Percentiles rank a stretch among this genome's conserved stretches.
Evolutionary conservation across 352 stramenopile genomes (phyloP).

Genomic region (Stramenopiles sp.): DNA sequence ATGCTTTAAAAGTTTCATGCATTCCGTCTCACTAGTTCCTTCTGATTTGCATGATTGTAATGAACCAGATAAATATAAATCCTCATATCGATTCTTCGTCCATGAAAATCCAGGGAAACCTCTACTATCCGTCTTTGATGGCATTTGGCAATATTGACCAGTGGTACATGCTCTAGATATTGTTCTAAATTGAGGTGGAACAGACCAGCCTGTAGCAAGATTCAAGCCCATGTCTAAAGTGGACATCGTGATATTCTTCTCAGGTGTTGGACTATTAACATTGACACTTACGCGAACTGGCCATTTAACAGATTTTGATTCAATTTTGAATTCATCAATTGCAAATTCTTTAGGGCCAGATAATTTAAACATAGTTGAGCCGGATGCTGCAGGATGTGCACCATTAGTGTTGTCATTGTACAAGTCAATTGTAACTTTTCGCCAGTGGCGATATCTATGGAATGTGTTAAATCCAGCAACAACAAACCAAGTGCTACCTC

Average conservation of each 20-base stretch:
- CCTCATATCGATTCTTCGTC: not conserved
- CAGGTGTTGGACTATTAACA: not conserved
- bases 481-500: not conserved
- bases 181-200: not conserved
- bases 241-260: not conserved
- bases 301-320: not conserved
- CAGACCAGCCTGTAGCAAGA: not conserved
- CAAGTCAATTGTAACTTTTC: not conserved
- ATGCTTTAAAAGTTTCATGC: not conserved
- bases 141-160: not conserved
- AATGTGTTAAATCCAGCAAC: not conserved
- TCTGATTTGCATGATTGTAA: not conserved
- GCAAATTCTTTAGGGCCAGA: not conserved
- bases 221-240: not conserved
- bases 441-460: not conserved
- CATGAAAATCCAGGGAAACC: conserved; percentile 1
- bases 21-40: not conserved
- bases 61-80: not conserved
- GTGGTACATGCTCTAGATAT: not conserved
- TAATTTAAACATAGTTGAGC: not conserved
- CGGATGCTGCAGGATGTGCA: not conserved
- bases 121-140: not conserved
- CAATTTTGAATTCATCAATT: conserved; percentile 6
- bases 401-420: not conserved
- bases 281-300: not conserved